Conservation (phyloP, 257 asterid genomes). For the Forsythia viridissima region DNA sequence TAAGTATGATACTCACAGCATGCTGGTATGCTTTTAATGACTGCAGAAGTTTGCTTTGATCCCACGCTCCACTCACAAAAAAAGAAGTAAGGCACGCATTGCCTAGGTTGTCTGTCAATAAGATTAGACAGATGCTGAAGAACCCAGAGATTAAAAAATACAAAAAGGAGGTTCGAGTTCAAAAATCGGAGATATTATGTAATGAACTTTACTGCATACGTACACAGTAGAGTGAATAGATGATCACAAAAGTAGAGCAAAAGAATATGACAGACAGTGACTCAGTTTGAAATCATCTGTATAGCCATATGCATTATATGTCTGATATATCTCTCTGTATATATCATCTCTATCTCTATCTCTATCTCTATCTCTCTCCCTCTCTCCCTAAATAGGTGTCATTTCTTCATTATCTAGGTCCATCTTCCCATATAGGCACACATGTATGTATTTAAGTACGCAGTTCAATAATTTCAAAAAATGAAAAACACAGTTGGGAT, state of each 20-base stretch:
- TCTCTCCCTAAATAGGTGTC: no score
- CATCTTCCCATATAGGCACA: no score
- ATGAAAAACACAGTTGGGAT: not conserved
- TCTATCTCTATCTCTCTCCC: no score
- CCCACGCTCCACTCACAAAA: constrained; percentile 89
- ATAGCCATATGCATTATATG: not conserved
- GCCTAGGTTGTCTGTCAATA: constrained; percentile 77
- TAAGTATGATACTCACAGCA: constrained; percentile 62
- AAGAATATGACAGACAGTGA: no score
- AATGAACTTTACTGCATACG: not conserved
- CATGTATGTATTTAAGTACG: no score
- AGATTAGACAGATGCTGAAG: constrained; percentile 11
- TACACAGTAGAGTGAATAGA: no score
- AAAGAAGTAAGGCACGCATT: constrained; percentile 87
- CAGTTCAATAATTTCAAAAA: no score
- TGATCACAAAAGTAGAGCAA: no score
- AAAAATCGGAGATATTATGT: not conserved
- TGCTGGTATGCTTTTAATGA: constrained; percentile 93
- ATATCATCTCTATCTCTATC: no score
- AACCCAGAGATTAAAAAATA: not conserved
- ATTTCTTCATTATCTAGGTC: no score
- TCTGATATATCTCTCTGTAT: no score
- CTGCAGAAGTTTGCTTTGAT: constrained; percentile 69
- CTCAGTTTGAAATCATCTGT: no score
- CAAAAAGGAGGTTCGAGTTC: constrained; percentile 9